Evolutionary conservation across 2,329 filamentous ascomycete species (phyloP).

Genomic region (Sporothrix dimorphospora): DNA sequence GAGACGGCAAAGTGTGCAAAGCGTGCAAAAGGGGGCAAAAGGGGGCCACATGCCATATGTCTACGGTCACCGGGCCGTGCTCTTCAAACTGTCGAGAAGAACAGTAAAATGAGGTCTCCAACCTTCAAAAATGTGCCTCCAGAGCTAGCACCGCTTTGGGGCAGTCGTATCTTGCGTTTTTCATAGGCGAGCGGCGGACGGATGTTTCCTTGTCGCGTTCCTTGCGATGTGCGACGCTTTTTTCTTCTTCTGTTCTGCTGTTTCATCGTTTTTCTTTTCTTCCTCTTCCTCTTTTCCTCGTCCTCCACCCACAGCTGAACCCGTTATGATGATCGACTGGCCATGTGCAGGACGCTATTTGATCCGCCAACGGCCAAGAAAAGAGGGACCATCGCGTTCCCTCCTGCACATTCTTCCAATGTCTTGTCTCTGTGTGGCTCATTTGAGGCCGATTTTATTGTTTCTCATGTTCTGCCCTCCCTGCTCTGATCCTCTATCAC

Average conservation of each 20-base stretch:
- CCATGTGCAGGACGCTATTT: not conserved
- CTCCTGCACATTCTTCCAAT: no score
- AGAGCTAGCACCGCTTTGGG: slow-evolving; percentile 1
- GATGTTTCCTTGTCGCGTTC: not conserved
- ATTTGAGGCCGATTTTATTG: not conserved
- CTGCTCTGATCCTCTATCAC: not conserved
- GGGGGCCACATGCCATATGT: not conserved
- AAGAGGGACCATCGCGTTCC: no score
- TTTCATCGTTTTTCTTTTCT: not conserved
- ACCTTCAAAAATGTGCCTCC: not conserved
- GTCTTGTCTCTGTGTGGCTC: not conserved
- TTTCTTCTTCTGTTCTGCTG: not conserved
- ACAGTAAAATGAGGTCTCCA: no score
- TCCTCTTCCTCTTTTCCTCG: not conserved
- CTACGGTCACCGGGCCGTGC: not conserved
- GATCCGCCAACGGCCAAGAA: slow-evolving; percentile 6
- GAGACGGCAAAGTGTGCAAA: not conserved
- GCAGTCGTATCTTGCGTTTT: not conserved
- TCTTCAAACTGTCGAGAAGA: no score
- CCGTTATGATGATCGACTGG: slow-evolving; percentile 12
- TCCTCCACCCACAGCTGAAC: not conserved
- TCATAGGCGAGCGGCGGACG: not conserved
- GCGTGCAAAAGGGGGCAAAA: not conserved
- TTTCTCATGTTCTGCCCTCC: not conserved
- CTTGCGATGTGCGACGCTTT: no score